Conservation (phyloP, 306 rosid genomes). For the Trifolium dubium region DNA sequence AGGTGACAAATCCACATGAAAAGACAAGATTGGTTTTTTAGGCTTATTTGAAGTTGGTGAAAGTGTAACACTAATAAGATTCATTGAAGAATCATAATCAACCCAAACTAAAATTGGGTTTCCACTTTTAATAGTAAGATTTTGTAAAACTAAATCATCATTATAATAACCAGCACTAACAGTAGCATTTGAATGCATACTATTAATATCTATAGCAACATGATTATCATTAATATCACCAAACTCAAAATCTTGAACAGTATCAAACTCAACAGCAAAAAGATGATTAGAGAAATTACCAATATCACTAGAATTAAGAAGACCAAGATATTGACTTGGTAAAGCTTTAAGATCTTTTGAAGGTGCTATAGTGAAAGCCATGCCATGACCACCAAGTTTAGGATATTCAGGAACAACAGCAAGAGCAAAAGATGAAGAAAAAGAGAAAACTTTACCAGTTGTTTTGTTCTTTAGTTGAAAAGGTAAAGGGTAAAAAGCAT, state of each 20-base stretch:
- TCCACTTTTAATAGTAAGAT: conserved; percentile 63
- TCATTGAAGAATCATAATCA: conserved; percentile 63
- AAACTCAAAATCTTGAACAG: conserved; percentile 85
- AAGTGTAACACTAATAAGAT: conserved; percentile 53
- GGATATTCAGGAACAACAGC: conserved; percentile 78
- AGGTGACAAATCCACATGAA: conserved; percentile 59
- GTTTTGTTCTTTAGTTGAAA: conserved; percentile 64
- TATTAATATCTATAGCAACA: conserved; percentile 75
- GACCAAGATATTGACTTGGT: conserved; percentile 84
- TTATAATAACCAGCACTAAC: conserved; percentile 52
- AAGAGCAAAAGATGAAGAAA: conserved; percentile 72
- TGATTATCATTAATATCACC: conserved; percentile 83
- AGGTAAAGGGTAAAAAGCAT: conserved; percentile 58
- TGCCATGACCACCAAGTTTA: conserved; percentile 85
- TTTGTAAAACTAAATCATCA: conserved; percentile 40
- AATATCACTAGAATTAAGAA: conserved; percentile 58
- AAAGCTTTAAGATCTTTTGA: conserved; percentile 60
- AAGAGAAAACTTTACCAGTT: conserved; percentile 64
- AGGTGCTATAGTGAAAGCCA: conserved; percentile 67
- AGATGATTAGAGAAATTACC: conserved; percentile 72
- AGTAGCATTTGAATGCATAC: conserved; percentile 60
- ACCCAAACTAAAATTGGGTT: conserved; percentile 71
- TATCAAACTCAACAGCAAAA: conserved; percentile 84
- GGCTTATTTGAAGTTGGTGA: conserved; percentile 71
- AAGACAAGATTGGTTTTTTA: conserved; percentile 57